phyloP scores from a whole-genome alignment of 1,284 basidiomycete genomes.

The Moniliella sp. region DNA sequence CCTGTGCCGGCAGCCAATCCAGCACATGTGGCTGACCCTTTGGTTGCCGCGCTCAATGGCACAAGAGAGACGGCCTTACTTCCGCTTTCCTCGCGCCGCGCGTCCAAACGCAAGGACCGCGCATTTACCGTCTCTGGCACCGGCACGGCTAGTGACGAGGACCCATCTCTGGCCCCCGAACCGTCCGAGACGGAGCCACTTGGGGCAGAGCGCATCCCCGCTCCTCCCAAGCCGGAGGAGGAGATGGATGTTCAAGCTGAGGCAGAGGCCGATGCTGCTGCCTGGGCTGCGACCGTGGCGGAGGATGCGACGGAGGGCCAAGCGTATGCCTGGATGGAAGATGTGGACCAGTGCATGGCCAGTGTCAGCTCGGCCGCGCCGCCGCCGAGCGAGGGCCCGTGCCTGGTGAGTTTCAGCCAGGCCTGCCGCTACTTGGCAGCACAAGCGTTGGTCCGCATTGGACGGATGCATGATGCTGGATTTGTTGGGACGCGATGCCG shows the following conservation, averaged over 20 bases:
- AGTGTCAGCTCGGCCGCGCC: slow-evolving; percentile 5
- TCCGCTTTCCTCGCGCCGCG: too few species aligned
- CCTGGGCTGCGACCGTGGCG: too few species aligned
- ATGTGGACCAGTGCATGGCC: slow-evolving; percentile 4
- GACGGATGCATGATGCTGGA: slow-evolving; percentile 84
- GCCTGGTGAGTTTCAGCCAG: slow-evolving; percentile 19
- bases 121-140: slow-evolving; percentile 20
- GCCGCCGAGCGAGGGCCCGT: slow-evolving; percentile 9
- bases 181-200: too few species aligned
- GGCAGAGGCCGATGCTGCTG: too few species aligned
- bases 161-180: too few species aligned
- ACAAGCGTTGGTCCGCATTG: slow-evolving; percentile 49
- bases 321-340: slow-evolving; percentile 4
- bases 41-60: neutral
- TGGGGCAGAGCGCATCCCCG: too few species aligned
- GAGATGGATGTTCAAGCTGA: neutral
- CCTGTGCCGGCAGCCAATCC: too few species aligned
- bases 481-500: slow-evolving; percentile 55
- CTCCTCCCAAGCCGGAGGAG: too few species aligned
- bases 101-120: slow-evolving; percentile 20
- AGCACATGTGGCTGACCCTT: neutral
- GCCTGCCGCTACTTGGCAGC: slow-evolving; percentile 16
- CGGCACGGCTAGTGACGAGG: slow-evolving; percentile 7
- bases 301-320: neutral
- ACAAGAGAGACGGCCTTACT: slow-evolving; percentile 1